These are phyloP conservation scores for Pleurotus salmoneostramineus DNA, from an alignment of 768 basidiomycete species.

Conservation along the genomic window DNA sequence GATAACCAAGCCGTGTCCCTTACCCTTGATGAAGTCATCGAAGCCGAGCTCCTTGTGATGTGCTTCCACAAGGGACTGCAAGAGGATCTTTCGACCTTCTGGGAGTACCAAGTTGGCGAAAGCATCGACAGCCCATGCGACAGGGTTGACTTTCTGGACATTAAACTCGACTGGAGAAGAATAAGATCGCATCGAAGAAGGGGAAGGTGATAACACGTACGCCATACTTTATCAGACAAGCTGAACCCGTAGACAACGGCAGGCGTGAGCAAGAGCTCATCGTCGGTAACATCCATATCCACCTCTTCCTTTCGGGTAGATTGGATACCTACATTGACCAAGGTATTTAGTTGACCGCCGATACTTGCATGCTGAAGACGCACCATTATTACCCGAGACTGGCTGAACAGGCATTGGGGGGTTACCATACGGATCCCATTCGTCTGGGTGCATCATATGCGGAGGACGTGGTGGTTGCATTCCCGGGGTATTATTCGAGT, in stretches of 20 bases:
- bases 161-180: constrained; percentile 50
- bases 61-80: constrained; percentile 54
- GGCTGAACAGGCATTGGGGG: constrained; percentile 1
- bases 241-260: constrained; percentile 63
- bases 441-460: constrained; percentile 7
- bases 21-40: constrained; percentile 62
- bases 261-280: constrained; percentile 52
- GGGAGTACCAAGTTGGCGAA: constrained; percentile 61
- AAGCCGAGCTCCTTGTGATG: constrained; percentile 50
- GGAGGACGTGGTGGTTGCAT: neutral
- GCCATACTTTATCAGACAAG: constrained; percentile 14
- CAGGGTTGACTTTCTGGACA: constrained; percentile 46
- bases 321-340: neutral
- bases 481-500: constrained; percentile 6
- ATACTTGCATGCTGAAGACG: neutral
- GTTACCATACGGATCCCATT: constrained; percentile 19
- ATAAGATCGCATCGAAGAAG: neutral
- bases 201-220: constrained; percentile 8
- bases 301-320: neutral
- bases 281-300: constrained; percentile 39
- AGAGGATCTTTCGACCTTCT: constrained; percentile 44
- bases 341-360: no score
- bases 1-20: constrained; percentile 58
- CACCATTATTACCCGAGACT: constrained; percentile 2
- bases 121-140: constrained; percentile 55